Evolutionary conservation across 208 protist species (phyloP), one percentile per base, ranked within the genome.

Genomic region (Blastocrithidia nonstop): DNA sequence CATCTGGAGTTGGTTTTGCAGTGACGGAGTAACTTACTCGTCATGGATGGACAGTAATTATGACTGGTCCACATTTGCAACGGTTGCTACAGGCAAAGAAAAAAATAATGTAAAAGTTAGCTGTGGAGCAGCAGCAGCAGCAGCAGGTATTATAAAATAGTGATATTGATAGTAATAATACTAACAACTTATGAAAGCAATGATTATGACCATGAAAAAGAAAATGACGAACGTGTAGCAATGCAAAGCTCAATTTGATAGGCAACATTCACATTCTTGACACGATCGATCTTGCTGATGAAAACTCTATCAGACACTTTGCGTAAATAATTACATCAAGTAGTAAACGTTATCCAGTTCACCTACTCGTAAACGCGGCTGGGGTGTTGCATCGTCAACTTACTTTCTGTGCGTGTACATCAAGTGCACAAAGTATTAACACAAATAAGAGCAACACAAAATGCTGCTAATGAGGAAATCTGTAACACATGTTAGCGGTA

Each of bases 401-500:
- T 79, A 8, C 57, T 50, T 36, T 61, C 62, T 37, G 50, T 63
- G 9, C 44, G 52, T 24, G 27, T 53, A 24, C 17, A 38, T 15
- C 32, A 47, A 16, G 33, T 53, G 36, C 32, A 57, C 15, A 50
- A 29, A 17, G n/a, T n/a, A n/a, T n/a, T n/a, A n/a, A 54, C 25
- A 9, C 49, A 50, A 25, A 41, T 6, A 4, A 54, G 27, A 3
- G 50, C 53, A 3, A 44, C 48, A 6, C 21, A 41, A 6, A 19
- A 43, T 40, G 35, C 7, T 8, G 37, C 52, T 43, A 48, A 29
- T 81, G 65, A 53, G 49, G 53, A 0, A 56, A 48, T 13, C 23
- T 87, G 50, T 78, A 92, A 66, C 62, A 54, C 43, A 87, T 79
- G 66, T 26, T 92, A 7, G 78, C 67, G n/a, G 71, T 79, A 9